Percentiles rank a stretch among this genome's conserved stretches.
Conservation (phyloP, 1,284 basidiomycete species). For the Acaromyces ingoldii region DNA sequence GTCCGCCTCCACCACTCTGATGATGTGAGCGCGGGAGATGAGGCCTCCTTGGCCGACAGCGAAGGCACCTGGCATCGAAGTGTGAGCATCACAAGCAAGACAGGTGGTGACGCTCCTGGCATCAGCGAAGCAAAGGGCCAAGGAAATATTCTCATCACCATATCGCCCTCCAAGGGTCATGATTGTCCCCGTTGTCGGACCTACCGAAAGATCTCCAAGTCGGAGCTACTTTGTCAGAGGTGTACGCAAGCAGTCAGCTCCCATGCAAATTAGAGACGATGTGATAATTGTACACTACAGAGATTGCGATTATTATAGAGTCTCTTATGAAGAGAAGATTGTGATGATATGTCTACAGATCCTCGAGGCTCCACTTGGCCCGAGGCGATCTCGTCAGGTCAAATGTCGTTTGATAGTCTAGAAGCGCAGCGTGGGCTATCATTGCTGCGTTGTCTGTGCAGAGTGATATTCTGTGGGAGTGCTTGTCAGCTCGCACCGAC, state of each 20-base stretch:
- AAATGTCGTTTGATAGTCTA: slow-evolving; percentile 26
- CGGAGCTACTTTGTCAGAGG: too few relatives aligned
- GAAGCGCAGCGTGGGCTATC: slow-evolving; percentile 40
- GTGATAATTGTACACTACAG: too few relatives aligned
- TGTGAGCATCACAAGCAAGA: background rate
- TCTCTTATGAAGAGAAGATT: too few relatives aligned
- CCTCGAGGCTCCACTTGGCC: slow-evolving; percentile 43
- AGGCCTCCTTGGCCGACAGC: too few relatives aligned
- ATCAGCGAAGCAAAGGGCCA: background rate
- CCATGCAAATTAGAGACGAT: too few relatives aligned
- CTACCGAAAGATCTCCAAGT: background rate
- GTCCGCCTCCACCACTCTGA: too few relatives aligned
- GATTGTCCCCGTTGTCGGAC: slow-evolving; percentile 6
- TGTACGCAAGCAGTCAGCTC: too few relatives aligned
- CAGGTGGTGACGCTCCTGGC: background rate
- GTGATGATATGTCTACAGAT: too few relatives aligned
- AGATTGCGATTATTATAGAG: too few relatives aligned
- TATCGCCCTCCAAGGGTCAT: background rate
- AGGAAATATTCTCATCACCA: background rate
- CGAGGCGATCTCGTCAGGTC: slow-evolving; percentile 25
- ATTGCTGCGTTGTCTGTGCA: slow-evolving; percentile 50
- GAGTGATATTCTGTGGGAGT: slow-evolving; percentile 13
- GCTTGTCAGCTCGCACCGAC: background rate
- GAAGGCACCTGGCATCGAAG: too few relatives aligned
- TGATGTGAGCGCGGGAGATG: too few relatives aligned